Base-by-base conservation (phyloP, 2,329 filamentous ascomycete species). In the Alternaria triticimaculans region DNA sequence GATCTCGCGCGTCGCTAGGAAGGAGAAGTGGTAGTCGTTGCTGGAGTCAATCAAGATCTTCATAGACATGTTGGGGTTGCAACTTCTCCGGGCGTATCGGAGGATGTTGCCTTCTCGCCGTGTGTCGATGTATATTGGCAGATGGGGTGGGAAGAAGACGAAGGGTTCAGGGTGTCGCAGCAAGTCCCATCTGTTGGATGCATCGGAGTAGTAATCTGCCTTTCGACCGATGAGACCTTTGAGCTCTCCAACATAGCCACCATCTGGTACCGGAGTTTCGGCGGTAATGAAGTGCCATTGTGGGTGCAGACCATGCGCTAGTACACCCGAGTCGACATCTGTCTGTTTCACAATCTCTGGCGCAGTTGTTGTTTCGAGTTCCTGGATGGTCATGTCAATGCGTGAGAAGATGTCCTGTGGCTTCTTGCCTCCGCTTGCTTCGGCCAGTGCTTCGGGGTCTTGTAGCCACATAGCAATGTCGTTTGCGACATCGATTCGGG, bases 71-170 rank as follows among this genome's bases (percentile, higher is more conserved):
- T 98, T 99, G 2, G 96, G 93, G 65, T 88, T 89, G 82, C 96
- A 99, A 73, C 96, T 98, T 69, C 95, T 89, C 60, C 96, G 89
- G n/a, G 96, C 89, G 76, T 96, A 97, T 48, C 96, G 92, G 61
- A 96, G 89, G 37, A 89, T 84, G 5, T 93, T 97, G 21, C 95
- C 96, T 82, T 97, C 93, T 77, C 88, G 88, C 63, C 96, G 87
- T 10, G 94, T 96, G 80, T 97, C 96, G 74, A 99, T 96, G 81
- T 94, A 97, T 12, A 99, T 87, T 0, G 95, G 95, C 9, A 98
- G 87, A 62, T 90, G 87, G 1, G 94, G 93, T 74, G 96, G 94
- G 80, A 98, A 85, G 78, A 86, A 86, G 51, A 86, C 84, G 67
- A 86, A 86, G 5, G 84, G 84, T 69, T 85, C 84, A 2, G 84